Percentiles rank a stretch among this genome's conserved stretches.
Conservation (phyloP, 2,329 filamentous ascomycete genomes). For the Colletotrichum simmondsii region DNA sequence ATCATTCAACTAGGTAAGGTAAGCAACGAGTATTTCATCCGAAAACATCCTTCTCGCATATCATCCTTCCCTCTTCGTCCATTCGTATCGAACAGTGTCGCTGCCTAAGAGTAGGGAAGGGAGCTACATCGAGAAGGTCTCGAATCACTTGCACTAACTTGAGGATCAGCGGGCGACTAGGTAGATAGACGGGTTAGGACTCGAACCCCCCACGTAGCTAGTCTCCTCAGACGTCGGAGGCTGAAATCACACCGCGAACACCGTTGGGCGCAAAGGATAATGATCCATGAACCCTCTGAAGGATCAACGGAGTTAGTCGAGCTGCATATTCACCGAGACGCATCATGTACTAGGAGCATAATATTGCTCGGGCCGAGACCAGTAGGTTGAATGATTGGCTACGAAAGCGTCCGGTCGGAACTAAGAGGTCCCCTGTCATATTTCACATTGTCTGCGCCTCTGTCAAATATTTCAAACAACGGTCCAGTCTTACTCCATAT, state of each 20-base stretch:
- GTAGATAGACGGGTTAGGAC: too few species aligned
- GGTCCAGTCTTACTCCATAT: neutral
- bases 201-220: too few species aligned
- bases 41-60: too few species aligned
- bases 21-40: too few species aligned
- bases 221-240: neutral
- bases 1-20: too few species aligned
- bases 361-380: neutral
- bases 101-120: too few species aligned
- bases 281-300: neutral
- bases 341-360: neutral
- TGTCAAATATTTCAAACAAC: neutral
- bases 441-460: neutral
- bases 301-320: neutral
- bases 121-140: too few species aligned
- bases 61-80: too few species aligned
- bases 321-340: neutral
- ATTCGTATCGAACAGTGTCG: too few species aligned
- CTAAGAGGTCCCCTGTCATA: neutral
- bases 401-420: neutral
- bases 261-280: too few species aligned
- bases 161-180: too few species aligned
- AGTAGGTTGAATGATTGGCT: neutral
- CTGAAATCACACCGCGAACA: neutral
- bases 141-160: too few species aligned